phyloP scores from a whole-genome alignment of 2,329 filamentous ascomycete species.

The Botryosphaeria dothidea region DNA sequence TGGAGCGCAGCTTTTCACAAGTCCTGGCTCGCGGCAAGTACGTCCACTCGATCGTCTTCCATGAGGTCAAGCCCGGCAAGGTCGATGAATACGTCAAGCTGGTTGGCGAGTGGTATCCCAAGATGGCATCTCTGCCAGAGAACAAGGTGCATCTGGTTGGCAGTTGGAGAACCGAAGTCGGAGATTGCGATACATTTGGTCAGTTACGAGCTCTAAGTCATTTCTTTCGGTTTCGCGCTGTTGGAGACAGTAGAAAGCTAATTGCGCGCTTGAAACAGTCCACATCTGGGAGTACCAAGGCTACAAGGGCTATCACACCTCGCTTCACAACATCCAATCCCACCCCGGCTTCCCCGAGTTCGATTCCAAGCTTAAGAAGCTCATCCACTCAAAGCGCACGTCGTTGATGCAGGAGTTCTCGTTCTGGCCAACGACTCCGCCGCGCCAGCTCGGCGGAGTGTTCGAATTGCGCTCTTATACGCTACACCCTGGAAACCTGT shows the following conservation, averaged over 20 bases:
- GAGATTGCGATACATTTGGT: slow-evolving; percentile 97
- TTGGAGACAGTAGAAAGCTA: slow-evolving; percentile 11
- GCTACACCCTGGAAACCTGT: slow-evolving; percentile 87
- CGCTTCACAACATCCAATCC: slow-evolving; percentile 77
- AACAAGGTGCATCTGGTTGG: slow-evolving; percentile 96
- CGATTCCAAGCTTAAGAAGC: slow-evolving; percentile 77
- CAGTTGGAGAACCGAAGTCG: slow-evolving; percentile 97
- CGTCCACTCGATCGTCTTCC: slow-evolving; percentile 95
- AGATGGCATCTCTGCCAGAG: slow-evolving; percentile 78
- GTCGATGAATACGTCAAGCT: slow-evolving; percentile 92
- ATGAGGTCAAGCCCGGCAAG: slow-evolving; percentile 92
- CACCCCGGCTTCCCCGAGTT: slow-evolving; percentile 85
- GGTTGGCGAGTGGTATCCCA: slow-evolving; percentile 89
- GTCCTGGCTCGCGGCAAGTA: slow-evolving; percentile 96
- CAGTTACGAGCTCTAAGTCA: slow-evolving; percentile 35
- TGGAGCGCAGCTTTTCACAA: slow-evolving; percentile 94
- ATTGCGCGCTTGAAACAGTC: slow-evolving; percentile 59
- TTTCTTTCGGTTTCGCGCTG: neutral
- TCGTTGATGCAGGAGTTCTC: slow-evolving; percentile 99
- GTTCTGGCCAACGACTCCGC: slow-evolving; percentile 96
- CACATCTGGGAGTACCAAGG: slow-evolving; percentile 99
- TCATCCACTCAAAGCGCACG: slow-evolving; percentile 81
- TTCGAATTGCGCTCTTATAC: slow-evolving; percentile 98
- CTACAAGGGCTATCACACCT: slow-evolving; percentile 93
- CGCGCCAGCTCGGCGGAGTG: slow-evolving; percentile 83